Percentiles rank a stretch among this genome's conserved stretches.
phyloP scores from a whole-genome alignment of 805 yeast genomes.

The Candida bentonensis region DNA sequence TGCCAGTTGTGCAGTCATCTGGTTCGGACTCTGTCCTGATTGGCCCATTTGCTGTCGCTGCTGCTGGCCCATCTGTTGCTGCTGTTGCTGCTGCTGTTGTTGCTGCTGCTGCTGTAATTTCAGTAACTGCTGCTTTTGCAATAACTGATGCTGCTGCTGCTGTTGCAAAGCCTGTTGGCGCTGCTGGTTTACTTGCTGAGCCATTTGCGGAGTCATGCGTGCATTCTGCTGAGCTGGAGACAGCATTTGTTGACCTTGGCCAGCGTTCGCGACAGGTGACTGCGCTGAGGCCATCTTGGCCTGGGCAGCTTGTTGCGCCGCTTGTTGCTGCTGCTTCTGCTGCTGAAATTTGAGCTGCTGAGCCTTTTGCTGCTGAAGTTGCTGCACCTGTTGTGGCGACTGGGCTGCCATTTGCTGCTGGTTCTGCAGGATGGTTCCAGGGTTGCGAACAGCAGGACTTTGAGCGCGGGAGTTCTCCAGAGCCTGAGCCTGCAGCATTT shows the following conservation, averaged over 20 bases:
- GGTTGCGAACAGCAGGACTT: too few species aligned
- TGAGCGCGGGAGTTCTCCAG: conserved; percentile 9
- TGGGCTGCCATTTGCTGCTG: conserved; percentile 1
- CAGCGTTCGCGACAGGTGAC: too few species aligned
- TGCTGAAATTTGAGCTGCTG: conserved; percentile 11
- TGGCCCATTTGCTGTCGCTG: background rate
- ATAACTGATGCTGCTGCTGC: conserved; percentile 13
- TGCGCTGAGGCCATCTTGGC: conserved; percentile 3
- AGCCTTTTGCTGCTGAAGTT: conserved; percentile 2
- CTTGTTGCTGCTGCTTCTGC: conserved; percentile 9
- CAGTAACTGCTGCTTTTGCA: conserved; percentile 8
- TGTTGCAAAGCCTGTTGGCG: conserved; percentile 10
- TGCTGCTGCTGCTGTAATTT: conserved; percentile 6
- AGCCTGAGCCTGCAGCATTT: conserved; percentile 16
- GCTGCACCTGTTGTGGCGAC: conserved; percentile 1
- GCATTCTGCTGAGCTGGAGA: conserved; percentile 2
- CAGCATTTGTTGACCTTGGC: background rate
- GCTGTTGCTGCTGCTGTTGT: background rate
- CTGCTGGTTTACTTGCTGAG: conserved; percentile 6
- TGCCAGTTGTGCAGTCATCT: too few species aligned
- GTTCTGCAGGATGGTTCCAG: conserved; percentile 14
- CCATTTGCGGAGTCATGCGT: conserved; percentile 5
- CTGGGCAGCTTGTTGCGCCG: conserved; percentile 6
- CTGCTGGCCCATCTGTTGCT: background rate
- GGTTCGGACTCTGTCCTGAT: background rate